phyloP scores from a whole-genome alignment of 2,329 filamentous ascomycete genomes.

The Dothideomycetidae sp. region DNA sequence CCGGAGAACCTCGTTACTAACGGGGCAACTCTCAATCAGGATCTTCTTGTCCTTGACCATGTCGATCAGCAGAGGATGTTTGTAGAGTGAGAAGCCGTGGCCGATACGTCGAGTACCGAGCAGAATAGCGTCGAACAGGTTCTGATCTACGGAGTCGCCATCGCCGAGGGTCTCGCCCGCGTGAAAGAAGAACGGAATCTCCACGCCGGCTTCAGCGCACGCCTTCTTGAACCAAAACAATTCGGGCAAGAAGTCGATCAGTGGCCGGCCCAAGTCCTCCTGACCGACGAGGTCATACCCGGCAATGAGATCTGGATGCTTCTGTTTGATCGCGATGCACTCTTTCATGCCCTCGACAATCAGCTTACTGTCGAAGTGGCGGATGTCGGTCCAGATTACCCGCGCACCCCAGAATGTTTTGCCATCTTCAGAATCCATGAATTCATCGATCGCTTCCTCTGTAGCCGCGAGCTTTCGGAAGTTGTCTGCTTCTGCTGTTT shows the following conservation, averaged over 20 bases:
- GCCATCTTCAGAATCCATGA: slow-evolving; percentile 57
- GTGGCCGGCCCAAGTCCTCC: slow-evolving; percentile 63
- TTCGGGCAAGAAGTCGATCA: slow-evolving; percentile 65
- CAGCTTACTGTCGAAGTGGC: slow-evolving; percentile 46
- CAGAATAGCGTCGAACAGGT: slow-evolving; percentile 79
- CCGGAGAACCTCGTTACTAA: slow-evolving; percentile 76
- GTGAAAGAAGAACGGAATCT: slow-evolving; percentile 92
- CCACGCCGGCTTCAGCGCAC: slow-evolving; percentile 61
- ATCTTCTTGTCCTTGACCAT: slow-evolving; percentile 82
- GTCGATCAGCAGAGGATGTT: slow-evolving; percentile 78
- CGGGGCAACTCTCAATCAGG: slow-evolving; percentile 77
- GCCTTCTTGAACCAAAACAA: slow-evolving; percentile 89
- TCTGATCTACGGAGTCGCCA: slow-evolving; percentile 61
- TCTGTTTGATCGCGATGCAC: slow-evolving; percentile 69
- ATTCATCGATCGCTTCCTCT: slow-evolving; percentile 62
- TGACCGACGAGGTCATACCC: slow-evolving; percentile 86
- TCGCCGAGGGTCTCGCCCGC: slow-evolving; percentile 78
- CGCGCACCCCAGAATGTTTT: slow-evolving; percentile 70
- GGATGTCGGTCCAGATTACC: slow-evolving; percentile 70
- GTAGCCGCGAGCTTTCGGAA: slow-evolving; percentile 57
- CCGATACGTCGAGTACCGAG: slow-evolving; percentile 81
- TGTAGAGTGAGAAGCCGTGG: slow-evolving; percentile 76
- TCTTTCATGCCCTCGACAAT: slow-evolving; percentile 71
- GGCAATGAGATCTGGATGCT: slow-evolving; percentile 63
- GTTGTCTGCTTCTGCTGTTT: slow-evolving; percentile 53